Base-by-base conservation (phyloP, 1,284 basidiomycete species). In the Naganishia cerealis region DNA sequence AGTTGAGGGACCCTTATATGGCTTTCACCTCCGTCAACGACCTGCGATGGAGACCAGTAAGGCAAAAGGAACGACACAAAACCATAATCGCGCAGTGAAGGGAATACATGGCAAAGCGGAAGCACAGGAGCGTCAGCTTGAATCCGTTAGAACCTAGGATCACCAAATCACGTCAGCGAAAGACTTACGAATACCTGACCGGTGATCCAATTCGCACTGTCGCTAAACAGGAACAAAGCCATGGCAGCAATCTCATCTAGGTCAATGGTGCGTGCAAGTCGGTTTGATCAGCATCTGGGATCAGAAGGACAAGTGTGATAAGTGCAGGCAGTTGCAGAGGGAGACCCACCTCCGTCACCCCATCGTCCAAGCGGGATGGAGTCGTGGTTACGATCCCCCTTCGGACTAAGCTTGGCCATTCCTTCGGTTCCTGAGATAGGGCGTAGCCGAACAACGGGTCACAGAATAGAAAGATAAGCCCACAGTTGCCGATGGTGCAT, bases 401-500 rank as follows among this genome's bases (percentile, higher is more conserved):
- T 81, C 57, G 85, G 82, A 63, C 84, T 81, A 50, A 94, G 84
- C 29, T 91, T 86, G 72, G 87, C 84, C 84, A 90, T 86, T 58
- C 95, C 95, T 77, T 92, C 93, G 0, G 94, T 97, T 24, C 85
- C 87, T 3, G 80, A 85, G 70, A 97, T 95, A 10, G 91, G 89
- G 0, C 85, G 67, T 66, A 24, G 38, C 18, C 36, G 40, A 55
- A n/a, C 13, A 33, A 55, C 26, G 18, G 15, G 18, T 15, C 8
- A 6, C 29, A 33, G 29, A 33, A 33, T 18, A 12, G 29, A 36
- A 54, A 15, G 40, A 26, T 67, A 54, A 69, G 65, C 62, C 21
- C 38, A 15, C 16, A 16, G 16, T 12, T 12, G 29, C 29, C 6
- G 29, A 33, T 3, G 16, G n/a, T 0, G 39, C 54, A 67, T 15